Conservation (phyloP, 306 rosid genomes). For the Quercus bicolor region DNA sequence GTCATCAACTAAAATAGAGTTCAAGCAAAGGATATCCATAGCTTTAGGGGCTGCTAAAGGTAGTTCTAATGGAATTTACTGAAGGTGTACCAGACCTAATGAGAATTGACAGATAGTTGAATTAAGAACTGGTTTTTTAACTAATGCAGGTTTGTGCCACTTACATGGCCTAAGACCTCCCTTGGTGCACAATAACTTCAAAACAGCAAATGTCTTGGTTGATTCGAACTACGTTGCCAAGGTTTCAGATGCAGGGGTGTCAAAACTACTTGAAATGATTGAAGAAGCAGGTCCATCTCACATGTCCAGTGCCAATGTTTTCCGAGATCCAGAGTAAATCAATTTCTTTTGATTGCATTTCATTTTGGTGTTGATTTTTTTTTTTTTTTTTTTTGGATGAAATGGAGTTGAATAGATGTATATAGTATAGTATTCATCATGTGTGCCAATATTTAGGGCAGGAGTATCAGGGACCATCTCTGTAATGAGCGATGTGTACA, state of each 20-base stretch:
- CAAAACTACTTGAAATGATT: slow-evolving; percentile 30
- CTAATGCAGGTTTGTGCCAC: slow-evolving; percentile 40
- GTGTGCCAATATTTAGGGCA: slow-evolving; percentile 21
- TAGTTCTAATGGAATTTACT: slow-evolving; percentile 2
- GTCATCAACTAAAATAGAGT: slow-evolving; percentile 37
- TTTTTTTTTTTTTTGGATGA: too few relatives aligned
- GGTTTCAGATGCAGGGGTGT: slow-evolving; percentile 44
- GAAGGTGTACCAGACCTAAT: background rate
- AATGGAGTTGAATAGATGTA: too few relatives aligned
- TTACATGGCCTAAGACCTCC: slow-evolving; percentile 45
- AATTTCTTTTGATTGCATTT: slow-evolving; percentile 1
- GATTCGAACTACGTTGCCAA: slow-evolving; percentile 45
- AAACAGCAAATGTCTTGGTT: slow-evolving; percentile 45
- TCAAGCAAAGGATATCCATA: slow-evolving; percentile 45
- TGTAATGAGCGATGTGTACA: slow-evolving; percentile 40
- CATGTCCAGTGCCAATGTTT: slow-evolving; percentile 32
- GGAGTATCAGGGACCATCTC: slow-evolving; percentile 18
- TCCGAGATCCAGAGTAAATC: slow-evolving; percentile 45
- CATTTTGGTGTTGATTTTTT: background rate
- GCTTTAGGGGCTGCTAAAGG: slow-evolving; percentile 50
- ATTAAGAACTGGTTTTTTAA: background rate
- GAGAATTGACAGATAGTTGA: background rate
- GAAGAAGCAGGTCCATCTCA: slow-evolving; percentile 43
- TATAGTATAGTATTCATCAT: background rate
- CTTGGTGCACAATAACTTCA: slow-evolving; percentile 36